phyloP scores from a whole-genome alignment of 257 asterid genomes.

The Catharanthus roseus region DNA sequence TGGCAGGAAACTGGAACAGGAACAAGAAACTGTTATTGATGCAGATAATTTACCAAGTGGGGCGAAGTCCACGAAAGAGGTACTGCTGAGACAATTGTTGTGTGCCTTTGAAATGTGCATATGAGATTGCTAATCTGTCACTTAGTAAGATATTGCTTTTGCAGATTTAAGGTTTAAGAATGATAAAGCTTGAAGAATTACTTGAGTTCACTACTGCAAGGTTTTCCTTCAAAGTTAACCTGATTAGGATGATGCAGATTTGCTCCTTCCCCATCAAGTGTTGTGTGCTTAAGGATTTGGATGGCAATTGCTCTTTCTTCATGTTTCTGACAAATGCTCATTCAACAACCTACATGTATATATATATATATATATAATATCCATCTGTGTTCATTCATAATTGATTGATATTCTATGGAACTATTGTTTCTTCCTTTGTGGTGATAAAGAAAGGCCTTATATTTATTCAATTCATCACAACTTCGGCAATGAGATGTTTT shows the following conservation, averaged over 20 bases:
- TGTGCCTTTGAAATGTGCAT: neutral
- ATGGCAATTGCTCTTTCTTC: constrained; percentile 1
- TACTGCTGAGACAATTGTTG: neutral
- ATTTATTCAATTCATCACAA: neutral
- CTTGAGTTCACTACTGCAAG: constrained; percentile 5
- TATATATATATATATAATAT: too few species aligned
- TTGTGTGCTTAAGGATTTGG: constrained; percentile 14
- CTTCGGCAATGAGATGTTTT: neutral
- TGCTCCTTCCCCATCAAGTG: constrained; percentile 1
- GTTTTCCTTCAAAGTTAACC: neutral
- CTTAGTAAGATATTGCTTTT: neutral
- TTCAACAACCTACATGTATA: constrained; percentile 4
- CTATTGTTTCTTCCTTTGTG: neutral
- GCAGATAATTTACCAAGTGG: neutral
- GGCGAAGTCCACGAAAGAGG: neutral
- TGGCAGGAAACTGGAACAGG: constrained; percentile 2
- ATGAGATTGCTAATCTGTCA: neutral
- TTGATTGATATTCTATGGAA: neutral
- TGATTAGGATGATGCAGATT: neutral
- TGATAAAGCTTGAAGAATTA: constrained; percentile 6
- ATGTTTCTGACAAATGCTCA: neutral
- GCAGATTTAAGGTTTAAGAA: constrained; percentile 21
- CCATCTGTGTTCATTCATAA: constrained; percentile 2
- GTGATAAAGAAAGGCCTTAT: neutral
- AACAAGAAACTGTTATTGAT: neutral